Conservation (phyloP, 2,329 filamentous ascomycete genomes). For the Catunica adiposa region DNA sequence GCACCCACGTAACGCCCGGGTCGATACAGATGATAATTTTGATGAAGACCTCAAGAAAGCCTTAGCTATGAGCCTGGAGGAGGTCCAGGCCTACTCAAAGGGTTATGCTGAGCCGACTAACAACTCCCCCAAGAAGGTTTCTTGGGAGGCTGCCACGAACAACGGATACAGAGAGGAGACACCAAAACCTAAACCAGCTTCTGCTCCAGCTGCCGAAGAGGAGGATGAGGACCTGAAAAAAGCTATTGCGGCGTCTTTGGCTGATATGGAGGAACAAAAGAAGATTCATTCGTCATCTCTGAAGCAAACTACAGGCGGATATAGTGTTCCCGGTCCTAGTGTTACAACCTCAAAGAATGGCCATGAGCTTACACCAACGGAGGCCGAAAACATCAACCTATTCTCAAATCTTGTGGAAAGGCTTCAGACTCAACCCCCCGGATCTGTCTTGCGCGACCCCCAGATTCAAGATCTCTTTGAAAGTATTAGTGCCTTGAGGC, state of each 20-base stretch:
- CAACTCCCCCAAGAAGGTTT: constrained; percentile 20
- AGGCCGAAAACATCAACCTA: constrained; percentile 94
- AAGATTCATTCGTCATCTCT: constrained; percentile 70
- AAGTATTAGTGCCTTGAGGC: constrained; percentile 81
- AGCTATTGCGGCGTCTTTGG: constrained; percentile 83
- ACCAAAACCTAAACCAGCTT: constrained; percentile 17
- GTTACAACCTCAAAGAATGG: constrained; percentile 67
- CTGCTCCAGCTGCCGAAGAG: constrained; percentile 39
- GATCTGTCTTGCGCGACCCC: constrained; percentile 88
- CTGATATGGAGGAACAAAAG: constrained; percentile 98
- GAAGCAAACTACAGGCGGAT: constrained; percentile 50
- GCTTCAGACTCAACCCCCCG: constrained; percentile 83
- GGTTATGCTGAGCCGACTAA: constrained; percentile 50
- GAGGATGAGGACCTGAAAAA: constrained; percentile 88
- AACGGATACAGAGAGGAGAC: no score
- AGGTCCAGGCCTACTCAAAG: constrained; percentile 59
- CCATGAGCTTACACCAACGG: constrained; percentile 82
- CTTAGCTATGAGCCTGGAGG: constrained; percentile 91
- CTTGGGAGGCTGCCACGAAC: constrained; percentile 11
- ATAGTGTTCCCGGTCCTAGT: constrained; percentile 18
- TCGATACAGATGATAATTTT: constrained; percentile 59
- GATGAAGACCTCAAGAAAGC: constrained; percentile 91
- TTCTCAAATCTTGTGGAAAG: constrained; percentile 90
- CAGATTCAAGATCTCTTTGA: constrained; percentile 98
- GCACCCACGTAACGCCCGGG: constrained; percentile 77